Evolutionary conservation across 306 rosid species (phyloP).

Genomic region (Dalbergia cultrata): DNA sequence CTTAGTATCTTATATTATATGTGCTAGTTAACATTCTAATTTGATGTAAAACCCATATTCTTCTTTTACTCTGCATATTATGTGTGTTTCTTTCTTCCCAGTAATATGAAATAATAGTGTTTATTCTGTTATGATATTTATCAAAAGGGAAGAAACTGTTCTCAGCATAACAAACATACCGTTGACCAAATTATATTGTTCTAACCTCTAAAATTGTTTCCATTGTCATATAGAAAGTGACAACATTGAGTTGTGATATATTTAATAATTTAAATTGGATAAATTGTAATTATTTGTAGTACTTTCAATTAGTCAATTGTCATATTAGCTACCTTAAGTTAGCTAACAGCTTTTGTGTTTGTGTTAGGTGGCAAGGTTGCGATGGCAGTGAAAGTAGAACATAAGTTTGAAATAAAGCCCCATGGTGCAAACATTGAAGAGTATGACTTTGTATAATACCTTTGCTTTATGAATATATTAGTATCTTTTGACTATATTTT

Average conservation of each 20-base stretch:
- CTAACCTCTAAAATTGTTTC: neutral
- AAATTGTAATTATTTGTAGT: neutral
- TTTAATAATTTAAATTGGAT: slow-evolving; percentile 33
- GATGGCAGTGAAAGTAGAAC: slow-evolving; percentile 95
- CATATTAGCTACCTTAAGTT: slow-evolving; percentile 23
- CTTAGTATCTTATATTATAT: neutral
- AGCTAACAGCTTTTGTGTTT: slow-evolving; percentile 33
- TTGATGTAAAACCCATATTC: neutral
- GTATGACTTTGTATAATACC: no score
- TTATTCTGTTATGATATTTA: slow-evolving; percentile 5
- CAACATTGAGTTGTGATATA: slow-evolving; percentile 26
- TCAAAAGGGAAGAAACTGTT: slow-evolving; percentile 9
- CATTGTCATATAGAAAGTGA: slow-evolving; percentile 9
- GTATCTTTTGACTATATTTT: no score
- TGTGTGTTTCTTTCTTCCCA: slow-evolving; percentile 27
- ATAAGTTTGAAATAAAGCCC: no score
- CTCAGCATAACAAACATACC: neutral
- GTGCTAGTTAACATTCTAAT: slow-evolving; percentile 19
- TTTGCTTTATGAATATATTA: no score
- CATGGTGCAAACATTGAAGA: no score
- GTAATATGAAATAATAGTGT: slow-evolving; percentile 18
- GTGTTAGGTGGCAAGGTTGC: slow-evolving; percentile 74
- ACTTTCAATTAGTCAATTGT: neutral
- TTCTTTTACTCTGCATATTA: slow-evolving; percentile 3
- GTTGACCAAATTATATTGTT: no score